Evolutionary conservation across 345 rosid genomes (phyloP), one percentile per base, ranked within the genome.

Genomic region (Jatropha curcas): DNA sequence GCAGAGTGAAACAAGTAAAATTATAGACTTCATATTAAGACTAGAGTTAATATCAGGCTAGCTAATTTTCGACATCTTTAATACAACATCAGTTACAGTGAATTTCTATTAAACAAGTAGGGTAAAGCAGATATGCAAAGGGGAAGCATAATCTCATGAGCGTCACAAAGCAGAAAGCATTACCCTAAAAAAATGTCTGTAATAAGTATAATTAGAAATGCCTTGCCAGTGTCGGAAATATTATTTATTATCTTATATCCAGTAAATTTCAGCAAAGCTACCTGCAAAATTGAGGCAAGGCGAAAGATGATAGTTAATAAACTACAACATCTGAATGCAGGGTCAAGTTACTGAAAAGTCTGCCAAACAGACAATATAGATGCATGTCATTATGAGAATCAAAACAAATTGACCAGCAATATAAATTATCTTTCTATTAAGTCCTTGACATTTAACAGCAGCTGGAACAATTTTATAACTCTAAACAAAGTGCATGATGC

Each of bases 171-270:
- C 13, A 70, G 72, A 22, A 48, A 75, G 52, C 66, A 17, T 83
- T 92, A 94, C 97, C 98, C 98, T 72, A 90, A 86, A 82, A 90
- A 86, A 69, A 88, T 90, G 79, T 92, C 98, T 25, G 95, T 84
- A 61, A 87, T 73, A 28, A 89, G 86, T 82, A 92, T 90, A 80
- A 94, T 90, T 68, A 89, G 84, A 78, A 94, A 87, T 62, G 98
- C 98, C 80, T 90, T 92, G 79, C 97, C 98, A 20, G 91, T 82
- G 84, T 92, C 98, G 13, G 98, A 87, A 45, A 90, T 74, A 82
- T 90, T 94, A 81, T 83, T 89, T 76, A 94, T 34, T 72, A 94
- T 77, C 77, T 94, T 92, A 76, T 88, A 88, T 67, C 98, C 97
- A 1, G 98, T 84, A 87, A 94, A 94, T 74, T 92, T 94, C 86